Evolutionary conservation across 2,329 filamentous ascomycete genomes (phyloP).

Genomic region (Microsporum ferrugineum): DNA sequence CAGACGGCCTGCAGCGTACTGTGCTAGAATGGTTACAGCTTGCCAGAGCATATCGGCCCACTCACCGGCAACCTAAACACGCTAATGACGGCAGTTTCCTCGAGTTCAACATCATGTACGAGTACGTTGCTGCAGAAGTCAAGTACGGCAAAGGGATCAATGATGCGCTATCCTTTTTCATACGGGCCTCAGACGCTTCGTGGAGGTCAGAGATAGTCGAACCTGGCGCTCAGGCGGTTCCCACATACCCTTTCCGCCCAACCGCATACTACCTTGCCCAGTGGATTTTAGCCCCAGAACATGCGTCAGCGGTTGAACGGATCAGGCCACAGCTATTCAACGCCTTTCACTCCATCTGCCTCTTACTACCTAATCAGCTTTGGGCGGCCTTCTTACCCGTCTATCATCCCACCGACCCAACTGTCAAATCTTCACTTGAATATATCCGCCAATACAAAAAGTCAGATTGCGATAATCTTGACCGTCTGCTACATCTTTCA

Average conservation of each 20-base stretch:
- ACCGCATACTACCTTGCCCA: slow-evolving; percentile 20
- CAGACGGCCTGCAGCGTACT: slow-evolving; percentile 26
- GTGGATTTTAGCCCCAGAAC: slow-evolving; percentile 18
- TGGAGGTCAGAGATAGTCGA: neutral
- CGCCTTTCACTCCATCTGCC: slow-evolving; percentile 17
- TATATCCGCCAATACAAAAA: slow-evolving; percentile 18
- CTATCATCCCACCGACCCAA: slow-evolving; percentile 30
- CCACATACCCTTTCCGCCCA: slow-evolving; percentile 15
- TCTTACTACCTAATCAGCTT: slow-evolving; percentile 11
- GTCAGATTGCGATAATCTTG: slow-evolving; percentile 18
- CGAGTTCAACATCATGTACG: slow-evolving; percentile 19
- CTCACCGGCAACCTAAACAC: slow-evolving; percentile 12
- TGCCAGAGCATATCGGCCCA: slow-evolving; percentile 19
- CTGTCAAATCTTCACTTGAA: slow-evolving; percentile 22
- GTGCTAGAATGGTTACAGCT: slow-evolving; percentile 28
- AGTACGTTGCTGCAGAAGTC: slow-evolving; percentile 26
- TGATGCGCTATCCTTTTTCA: slow-evolving; percentile 24
- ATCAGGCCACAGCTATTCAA: slow-evolving; percentile 25
- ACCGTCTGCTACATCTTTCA: slow-evolving; percentile 24
- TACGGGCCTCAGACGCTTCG: slow-evolving; percentile 16
- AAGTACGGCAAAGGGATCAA: slow-evolving; percentile 26
- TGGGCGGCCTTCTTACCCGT: slow-evolving; percentile 23
- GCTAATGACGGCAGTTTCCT: slow-evolving; percentile 5
- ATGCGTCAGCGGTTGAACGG: slow-evolving; percentile 16
- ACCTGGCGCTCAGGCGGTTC: neutral